Percentiles rank a stretch among this genome's conserved stretches.
Conservation (phyloP, 805 yeast genomes). For the Cyberlindnera maritima region DNA sequence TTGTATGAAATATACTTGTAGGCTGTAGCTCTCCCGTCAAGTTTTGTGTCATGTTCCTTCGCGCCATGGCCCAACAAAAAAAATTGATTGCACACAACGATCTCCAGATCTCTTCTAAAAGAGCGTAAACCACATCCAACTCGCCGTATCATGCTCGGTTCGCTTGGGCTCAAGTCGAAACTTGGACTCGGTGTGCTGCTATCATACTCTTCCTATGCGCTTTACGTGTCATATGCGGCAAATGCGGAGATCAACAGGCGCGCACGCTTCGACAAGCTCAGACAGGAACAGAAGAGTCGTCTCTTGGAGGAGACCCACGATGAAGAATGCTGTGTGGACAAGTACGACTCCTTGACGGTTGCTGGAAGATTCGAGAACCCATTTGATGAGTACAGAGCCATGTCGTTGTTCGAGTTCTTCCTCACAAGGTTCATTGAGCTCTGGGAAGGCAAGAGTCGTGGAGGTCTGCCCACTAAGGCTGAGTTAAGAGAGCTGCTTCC, state of each 20-base stretch:
- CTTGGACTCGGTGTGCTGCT: slow-evolving; percentile 30
- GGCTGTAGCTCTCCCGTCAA: neutral
- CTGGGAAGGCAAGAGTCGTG: slow-evolving; percentile 56
- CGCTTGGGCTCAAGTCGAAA: slow-evolving; percentile 25
- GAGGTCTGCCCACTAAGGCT: slow-evolving; percentile 49
- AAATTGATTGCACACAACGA: neutral
- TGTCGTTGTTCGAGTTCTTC: slow-evolving; percentile 83
- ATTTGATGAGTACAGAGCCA: slow-evolving; percentile 84
- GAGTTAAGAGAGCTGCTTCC: slow-evolving; percentile 60
- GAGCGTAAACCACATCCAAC: neutral
- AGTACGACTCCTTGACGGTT: slow-evolving; percentile 48
- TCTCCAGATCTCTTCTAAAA: neutral
- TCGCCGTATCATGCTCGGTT: slow-evolving; percentile 3
- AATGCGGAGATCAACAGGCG: slow-evolving; percentile 50
- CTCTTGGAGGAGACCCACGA: slow-evolving; percentile 1
- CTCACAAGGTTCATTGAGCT: slow-evolving; percentile 70
- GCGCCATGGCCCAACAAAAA: neutral
- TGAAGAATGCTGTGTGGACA: slow-evolving; percentile 16
- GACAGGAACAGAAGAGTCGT: slow-evolving; percentile 8
- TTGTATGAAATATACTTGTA: neutral
- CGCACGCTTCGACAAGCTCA: slow-evolving; percentile 28
- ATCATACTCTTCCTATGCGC: slow-evolving; percentile 64
- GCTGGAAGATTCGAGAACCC: slow-evolving; percentile 89
- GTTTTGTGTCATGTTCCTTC: neutral
- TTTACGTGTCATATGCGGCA: slow-evolving; percentile 55